Percentiles rank a stretch among this genome's conserved stretches.
phyloP scores from a whole-genome alignment of 2,329 filamentous ascomycete genomes.

The Penicillium sp. region DNA sequence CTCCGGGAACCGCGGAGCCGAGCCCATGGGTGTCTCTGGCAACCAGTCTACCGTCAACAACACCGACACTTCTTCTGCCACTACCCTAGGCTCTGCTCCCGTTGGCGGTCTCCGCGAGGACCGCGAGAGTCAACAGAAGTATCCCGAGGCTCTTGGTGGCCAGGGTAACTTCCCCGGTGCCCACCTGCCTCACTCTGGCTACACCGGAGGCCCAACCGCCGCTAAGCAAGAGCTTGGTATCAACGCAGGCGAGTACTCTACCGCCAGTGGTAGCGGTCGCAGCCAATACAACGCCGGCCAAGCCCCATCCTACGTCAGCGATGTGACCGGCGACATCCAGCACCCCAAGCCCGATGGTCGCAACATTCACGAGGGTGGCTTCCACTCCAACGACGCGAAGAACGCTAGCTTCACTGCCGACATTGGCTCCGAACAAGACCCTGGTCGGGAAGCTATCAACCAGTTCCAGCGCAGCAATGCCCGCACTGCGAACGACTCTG shows the following conservation, averaged over 20 bases:
- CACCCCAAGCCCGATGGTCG: constrained; percentile 52
- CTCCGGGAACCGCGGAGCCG: constrained; percentile 58
- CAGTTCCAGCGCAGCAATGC: constrained; percentile 35
- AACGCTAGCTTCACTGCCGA: constrained; percentile 56
- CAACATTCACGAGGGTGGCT: constrained; percentile 54
- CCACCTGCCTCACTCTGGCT: constrained; percentile 36
- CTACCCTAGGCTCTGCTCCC: constrained; percentile 51
- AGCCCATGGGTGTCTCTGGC: constrained; percentile 53
- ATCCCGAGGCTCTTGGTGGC: constrained; percentile 41
- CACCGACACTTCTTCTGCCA: constrained; percentile 57
- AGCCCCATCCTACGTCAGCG: constrained; percentile 43
- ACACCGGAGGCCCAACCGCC: constrained; percentile 37
- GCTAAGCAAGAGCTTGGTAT: constrained; percentile 35
- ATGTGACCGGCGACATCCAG: constrained; percentile 33
- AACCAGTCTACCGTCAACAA: constrained; percentile 58
- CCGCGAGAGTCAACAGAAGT: constrained; percentile 45
- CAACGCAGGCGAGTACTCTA: constrained; percentile 23
- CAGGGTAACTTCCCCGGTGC: constrained; percentile 42
- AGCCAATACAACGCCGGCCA: constrained; percentile 32
- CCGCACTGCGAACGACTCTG: constrained; percentile 31
- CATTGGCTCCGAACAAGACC: constrained; percentile 59
- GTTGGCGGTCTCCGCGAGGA: constrained; percentile 51
- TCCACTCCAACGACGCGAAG: constrained; percentile 39
- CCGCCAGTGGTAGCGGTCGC: constrained; percentile 29
- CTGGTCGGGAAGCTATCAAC: constrained; percentile 51